Conservation (phyloP, 2,329 filamentous ascomycete species). For the Talaromyces marneffei region DNA sequence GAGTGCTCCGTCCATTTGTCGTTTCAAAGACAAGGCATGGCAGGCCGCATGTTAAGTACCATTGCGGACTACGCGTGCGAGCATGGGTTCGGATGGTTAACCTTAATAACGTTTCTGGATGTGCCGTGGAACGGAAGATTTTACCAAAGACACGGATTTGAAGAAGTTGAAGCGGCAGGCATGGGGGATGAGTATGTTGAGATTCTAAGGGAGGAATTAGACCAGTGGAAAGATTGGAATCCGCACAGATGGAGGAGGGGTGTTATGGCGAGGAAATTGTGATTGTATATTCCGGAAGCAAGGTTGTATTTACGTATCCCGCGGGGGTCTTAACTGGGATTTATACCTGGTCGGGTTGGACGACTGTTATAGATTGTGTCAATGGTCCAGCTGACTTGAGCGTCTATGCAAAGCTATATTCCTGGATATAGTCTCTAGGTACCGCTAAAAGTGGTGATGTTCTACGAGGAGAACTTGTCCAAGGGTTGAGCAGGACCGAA, state of each 20-base stretch:
- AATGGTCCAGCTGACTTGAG: too few species aligned
- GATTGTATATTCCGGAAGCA: neutral
- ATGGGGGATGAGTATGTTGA: conserved; percentile 2
- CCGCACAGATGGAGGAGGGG: conserved; percentile 5
- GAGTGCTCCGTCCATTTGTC: conserved; percentile 11
- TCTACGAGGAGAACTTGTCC: too few species aligned
- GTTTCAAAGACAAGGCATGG: conserved; percentile 9
- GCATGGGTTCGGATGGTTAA: neutral
- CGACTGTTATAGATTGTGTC: neutral
- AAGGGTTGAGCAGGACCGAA: too few species aligned
- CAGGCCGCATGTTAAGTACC: conserved; percentile 17
- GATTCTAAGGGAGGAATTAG: neutral
- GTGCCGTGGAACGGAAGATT: conserved; percentile 11
- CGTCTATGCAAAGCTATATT: too few species aligned
- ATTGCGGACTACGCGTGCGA: conserved; percentile 6
- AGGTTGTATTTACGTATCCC: too few species aligned
- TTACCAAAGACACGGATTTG: conserved; percentile 11
- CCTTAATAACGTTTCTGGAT: conserved; percentile 9
- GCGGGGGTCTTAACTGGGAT: neutral
- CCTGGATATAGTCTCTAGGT: too few species aligned
- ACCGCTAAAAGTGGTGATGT: too few species aligned
- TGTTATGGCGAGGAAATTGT: conserved; percentile 3
- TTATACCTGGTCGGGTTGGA: neutral
- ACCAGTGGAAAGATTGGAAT: conserved; percentile 3
- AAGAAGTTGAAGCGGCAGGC: neutral